phyloP scores from a whole-genome alignment of 2,329 filamentous ascomycete species.

The Elsinoe perseae region DNA sequence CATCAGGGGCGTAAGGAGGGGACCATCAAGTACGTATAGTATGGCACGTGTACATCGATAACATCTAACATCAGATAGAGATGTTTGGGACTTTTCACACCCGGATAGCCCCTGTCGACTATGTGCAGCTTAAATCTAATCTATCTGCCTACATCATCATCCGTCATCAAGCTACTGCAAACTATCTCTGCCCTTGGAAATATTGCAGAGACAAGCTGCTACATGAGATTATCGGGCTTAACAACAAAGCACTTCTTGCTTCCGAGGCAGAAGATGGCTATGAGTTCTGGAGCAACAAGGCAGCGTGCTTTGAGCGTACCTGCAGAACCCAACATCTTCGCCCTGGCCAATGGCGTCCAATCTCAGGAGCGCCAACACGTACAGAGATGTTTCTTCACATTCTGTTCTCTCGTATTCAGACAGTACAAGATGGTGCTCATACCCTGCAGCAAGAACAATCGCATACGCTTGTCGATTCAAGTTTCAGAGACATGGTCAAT shows the following conservation, averaged over 20 bases:
- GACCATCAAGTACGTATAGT: neutral
- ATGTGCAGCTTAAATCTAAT: neutral
- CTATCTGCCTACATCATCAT: neutral
- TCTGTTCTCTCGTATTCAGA: no score
- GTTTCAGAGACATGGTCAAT: neutral
- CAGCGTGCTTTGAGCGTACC: neutral
- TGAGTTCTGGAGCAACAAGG: neutral
- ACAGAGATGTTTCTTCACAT: no score
- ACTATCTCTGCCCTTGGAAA: neutral
- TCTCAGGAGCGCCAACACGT: neutral
- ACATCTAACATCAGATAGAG: neutral
- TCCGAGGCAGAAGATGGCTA: neutral
- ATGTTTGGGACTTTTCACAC: neutral
- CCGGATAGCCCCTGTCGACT: neutral
- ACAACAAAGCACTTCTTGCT: neutral
- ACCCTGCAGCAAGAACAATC: no score
- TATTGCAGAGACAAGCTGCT: neutral
- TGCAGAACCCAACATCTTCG: neutral
- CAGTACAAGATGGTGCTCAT: no score
- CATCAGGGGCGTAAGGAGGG: neutral
- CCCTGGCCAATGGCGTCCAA: neutral
- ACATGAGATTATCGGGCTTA: neutral
- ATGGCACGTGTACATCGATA: neutral
- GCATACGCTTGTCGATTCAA: neutral
- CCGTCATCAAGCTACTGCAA: neutral